Evolutionary conservation across 2,329 filamentous ascomycete species (phyloP).

Genomic region (Dothidotthia symphoricarpi): DNA sequence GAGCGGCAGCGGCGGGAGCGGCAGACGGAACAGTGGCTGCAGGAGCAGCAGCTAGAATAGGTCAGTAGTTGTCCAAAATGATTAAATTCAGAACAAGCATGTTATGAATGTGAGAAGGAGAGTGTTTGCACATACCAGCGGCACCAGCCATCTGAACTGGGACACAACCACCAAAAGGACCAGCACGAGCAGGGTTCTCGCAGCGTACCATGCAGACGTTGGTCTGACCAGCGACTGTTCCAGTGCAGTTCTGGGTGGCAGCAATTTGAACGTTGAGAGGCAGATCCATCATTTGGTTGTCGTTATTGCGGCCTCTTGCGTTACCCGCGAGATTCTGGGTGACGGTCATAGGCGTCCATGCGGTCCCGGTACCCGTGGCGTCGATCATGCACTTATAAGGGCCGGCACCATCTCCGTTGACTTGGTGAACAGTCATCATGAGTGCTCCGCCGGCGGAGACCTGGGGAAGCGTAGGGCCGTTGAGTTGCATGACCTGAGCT

Average conservation of each 20-base stretch:
- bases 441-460: conserved; percentile 57
- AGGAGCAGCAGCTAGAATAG: conserved; percentile 6
- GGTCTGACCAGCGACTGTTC: conserved; percentile 57
- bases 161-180: conserved; percentile 63
- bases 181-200: conserved; percentile 59
- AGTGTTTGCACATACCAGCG: too few relatives aligned
- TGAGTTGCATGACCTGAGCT: conserved; percentile 57
- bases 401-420: conserved; percentile 66
- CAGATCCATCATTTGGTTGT: conserved; percentile 33
- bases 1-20: conserved; percentile 3
- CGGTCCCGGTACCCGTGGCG: conserved; percentile 55
- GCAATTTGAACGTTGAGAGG: conserved; percentile 61
- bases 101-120: too few relatives aligned
- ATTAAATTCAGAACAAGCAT: too few relatives aligned
- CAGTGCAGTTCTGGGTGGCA: conserved; percentile 57
- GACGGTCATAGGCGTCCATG: conserved; percentile 57
- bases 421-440: conserved; percentile 64
- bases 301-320: conserved; percentile 48
- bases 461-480: conserved; percentile 58
- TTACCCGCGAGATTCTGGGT: conserved; percentile 55
- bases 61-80: too few relatives aligned
- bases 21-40: conserved; percentile 6
- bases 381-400: conserved; percentile 67
- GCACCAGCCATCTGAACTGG: conserved; percentile 52
- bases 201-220: conserved; percentile 64